Base-by-base conservation (phyloP, 2,329 filamentous ascomycete genomes). In the Aspergillus pseudoterreus region DNA sequence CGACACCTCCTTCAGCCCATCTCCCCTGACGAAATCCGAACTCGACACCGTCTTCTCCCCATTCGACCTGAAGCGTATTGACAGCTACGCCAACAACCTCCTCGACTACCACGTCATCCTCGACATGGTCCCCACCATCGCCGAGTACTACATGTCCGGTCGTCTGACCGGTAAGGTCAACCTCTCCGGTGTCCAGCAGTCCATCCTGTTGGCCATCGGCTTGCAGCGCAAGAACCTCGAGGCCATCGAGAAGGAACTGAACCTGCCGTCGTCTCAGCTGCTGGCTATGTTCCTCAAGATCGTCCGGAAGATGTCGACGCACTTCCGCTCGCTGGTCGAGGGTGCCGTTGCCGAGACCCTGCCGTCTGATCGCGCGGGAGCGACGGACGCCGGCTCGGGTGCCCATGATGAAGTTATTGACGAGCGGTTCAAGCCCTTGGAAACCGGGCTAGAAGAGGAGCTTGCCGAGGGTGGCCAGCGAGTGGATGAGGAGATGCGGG, bases 261-360 rank as follows among this genome's bases (percentile, higher is more conserved):
- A 80, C 6, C 74, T 96, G 5, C 83, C 83, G 1, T 81, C 83
- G 2, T 86, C 85, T 42, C 94, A 97, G 74, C 77, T 96, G 3
- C 78, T 99, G 56, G 92, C 92, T 54, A 95, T 97, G 87, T 97
- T 99, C 71, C 90, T 96, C 70, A 99, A 99, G 78, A 87, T 96
- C 54, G 81, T 96, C 53, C 84, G 91, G 58, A 97, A 97, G 75
- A 81, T 96, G 36, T 88, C 88, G 2, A 79, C 82, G 2, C 83
- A 92, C 66, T 94, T 99, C 72, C 82, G 85, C 30, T 76, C 79
- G 3, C 73, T 97, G 1, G 80, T 96, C 2, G 83, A 90, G 39
- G 84, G 83, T 3, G 90, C 89, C 0, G 85, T 87, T 10, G 85
- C 83, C 50, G 82, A 84, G 1, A 78, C 83, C 43, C 75, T 92